Percentiles rank a stretch among this genome's conserved stretches.
phyloP scores from a whole-genome alignment of 345 rosid genomes.

The Euphorbia peplus region DNA sequence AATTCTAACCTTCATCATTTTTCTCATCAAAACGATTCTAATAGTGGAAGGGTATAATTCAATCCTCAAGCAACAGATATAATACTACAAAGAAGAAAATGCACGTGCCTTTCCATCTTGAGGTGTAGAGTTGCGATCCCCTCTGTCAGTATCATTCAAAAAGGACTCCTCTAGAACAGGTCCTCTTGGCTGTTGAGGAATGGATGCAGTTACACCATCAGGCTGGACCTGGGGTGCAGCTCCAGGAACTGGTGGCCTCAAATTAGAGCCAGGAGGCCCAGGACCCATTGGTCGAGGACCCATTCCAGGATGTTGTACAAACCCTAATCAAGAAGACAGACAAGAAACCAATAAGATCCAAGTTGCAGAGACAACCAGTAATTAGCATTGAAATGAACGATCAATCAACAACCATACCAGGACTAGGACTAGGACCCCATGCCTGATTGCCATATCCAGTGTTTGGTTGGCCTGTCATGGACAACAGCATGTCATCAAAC shows the following conservation, averaged over 20 bases:
- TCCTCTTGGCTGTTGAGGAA: conserved; percentile 50
- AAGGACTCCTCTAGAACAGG: conserved; percentile 56
- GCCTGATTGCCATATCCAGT: conserved; percentile 61
- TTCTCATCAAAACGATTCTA: neutral
- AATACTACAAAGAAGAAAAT: conserved; percentile 4
- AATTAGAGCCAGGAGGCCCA: conserved; percentile 49
- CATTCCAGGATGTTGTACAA: conserved; percentile 57
- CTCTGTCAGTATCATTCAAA: conserved; percentile 44
- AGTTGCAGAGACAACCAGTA: conserved; percentile 3
- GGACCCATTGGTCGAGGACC: conserved; percentile 53
- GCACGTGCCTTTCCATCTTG: conserved; percentile 55
- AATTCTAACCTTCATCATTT: neutral
- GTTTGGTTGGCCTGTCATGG: conserved; percentile 76
- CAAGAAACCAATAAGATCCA: conserved; percentile 20
- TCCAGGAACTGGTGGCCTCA: conserved; percentile 63
- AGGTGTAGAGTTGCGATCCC: conserved; percentile 38
- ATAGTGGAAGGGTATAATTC: neutral
- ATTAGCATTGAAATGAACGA: conserved; percentile 18
- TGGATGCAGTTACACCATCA: conserved; percentile 38
- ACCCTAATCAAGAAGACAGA: conserved; percentile 43
- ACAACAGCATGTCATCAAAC: conserved; percentile 81
- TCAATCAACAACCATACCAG: conserved; percentile 47
- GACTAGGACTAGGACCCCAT: conserved; percentile 64
- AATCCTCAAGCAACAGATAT: neutral
- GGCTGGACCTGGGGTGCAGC: conserved; percentile 40